phyloP scores from a whole-genome alignment of 1,284 basidiomycete species.

The Sphaerobolus stellatus region DNA sequence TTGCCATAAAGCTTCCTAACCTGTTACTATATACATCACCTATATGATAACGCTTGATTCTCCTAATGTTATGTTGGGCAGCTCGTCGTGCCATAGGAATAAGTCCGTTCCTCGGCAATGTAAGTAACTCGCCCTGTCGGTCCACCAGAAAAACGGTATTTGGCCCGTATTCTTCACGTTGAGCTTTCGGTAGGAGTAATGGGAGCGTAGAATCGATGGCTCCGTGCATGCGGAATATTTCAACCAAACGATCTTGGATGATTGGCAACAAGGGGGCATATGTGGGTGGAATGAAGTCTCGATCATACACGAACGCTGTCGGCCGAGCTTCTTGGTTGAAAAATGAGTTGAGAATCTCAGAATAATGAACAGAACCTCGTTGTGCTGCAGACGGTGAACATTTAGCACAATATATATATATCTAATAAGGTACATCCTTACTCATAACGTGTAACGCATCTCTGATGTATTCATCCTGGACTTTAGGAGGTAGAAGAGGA shows the following conservation, averaged over 20 bases:
- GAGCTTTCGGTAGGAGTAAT: conserved; percentile 70
- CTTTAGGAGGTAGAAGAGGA: conserved; percentile 66
- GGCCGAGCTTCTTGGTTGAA: conserved; percentile 70
- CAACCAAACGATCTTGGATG: conserved; percentile 72
- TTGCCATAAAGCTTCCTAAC: conserved; percentile 35
- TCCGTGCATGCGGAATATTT: conserved; percentile 85
- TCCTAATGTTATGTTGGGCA: conserved; percentile 66
- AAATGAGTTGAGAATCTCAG: conserved; percentile 66
- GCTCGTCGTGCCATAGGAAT: conserved; percentile 85
- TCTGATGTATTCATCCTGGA: conserved; percentile 86
- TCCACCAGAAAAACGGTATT: conserved; percentile 77
- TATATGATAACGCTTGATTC: conserved; percentile 92
- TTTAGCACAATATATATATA: conserved; percentile 22
- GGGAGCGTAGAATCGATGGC: conserved; percentile 86
- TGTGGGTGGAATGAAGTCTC: conserved; percentile 65
- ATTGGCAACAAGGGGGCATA: conserved; percentile 74
- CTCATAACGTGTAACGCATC: conserved; percentile 78
- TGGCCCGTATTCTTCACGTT: conserved; percentile 57
- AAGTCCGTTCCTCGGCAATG: conserved; percentile 75
- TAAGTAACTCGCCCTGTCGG: conserved; percentile 77
- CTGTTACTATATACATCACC: conserved; percentile 67
- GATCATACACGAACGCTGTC: conserved; percentile 78
- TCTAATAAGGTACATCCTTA: conserved; percentile 33
- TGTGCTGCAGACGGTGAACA: conserved; percentile 49
- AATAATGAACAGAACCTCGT: conserved; percentile 70